Evolutionary conservation across 2,329 filamentous ascomycete species (phyloP).

Genomic region (Botrytis paeoniae): DNA sequence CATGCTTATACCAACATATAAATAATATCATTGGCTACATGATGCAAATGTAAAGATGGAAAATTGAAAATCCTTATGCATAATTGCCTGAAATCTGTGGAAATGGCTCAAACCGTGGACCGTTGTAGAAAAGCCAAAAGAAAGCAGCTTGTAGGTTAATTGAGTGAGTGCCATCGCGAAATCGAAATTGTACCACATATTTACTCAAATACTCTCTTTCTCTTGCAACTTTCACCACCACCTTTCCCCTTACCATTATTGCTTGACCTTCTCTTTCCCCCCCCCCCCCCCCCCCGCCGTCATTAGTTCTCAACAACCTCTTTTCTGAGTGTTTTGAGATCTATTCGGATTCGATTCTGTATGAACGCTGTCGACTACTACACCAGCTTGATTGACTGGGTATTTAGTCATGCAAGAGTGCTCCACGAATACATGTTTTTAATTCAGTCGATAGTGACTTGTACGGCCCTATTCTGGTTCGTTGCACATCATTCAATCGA

Average conservation of each 20-base stretch:
- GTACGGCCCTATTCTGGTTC: slow-evolving; percentile 36
- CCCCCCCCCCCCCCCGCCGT: background rate
- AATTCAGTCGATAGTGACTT: slow-evolving; percentile 38
- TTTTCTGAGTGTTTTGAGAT: slow-evolving; percentile 19
- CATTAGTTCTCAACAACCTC: slow-evolving; percentile 18
- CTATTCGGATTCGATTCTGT: slow-evolving; percentile 26
- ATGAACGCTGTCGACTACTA: slow-evolving; percentile 39
- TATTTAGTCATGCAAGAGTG: slow-evolving; percentile 37
- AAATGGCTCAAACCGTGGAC: background rate
- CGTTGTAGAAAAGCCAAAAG: slow-evolving; percentile 11
- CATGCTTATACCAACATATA: background rate
- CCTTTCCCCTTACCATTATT: background rate
- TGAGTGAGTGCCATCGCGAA: background rate
- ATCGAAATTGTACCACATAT: slow-evolving; percentile 4
- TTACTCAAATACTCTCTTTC: background rate
- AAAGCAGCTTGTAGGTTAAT: background rate
- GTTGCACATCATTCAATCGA: slow-evolving; percentile 5
- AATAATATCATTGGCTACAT: background rate
- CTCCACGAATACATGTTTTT: slow-evolving; percentile 35
- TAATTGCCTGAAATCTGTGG: slow-evolving; percentile 1
- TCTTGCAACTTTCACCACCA: background rate
- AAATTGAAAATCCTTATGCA: slow-evolving; percentile 4
- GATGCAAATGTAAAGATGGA: background rate
- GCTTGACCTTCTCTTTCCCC: no score
- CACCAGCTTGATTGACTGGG: slow-evolving; percentile 35